phyloP scores from a whole-genome alignment of 371 early-diverging fungal species.

The Zopfochytrium polystomum region DNA sequence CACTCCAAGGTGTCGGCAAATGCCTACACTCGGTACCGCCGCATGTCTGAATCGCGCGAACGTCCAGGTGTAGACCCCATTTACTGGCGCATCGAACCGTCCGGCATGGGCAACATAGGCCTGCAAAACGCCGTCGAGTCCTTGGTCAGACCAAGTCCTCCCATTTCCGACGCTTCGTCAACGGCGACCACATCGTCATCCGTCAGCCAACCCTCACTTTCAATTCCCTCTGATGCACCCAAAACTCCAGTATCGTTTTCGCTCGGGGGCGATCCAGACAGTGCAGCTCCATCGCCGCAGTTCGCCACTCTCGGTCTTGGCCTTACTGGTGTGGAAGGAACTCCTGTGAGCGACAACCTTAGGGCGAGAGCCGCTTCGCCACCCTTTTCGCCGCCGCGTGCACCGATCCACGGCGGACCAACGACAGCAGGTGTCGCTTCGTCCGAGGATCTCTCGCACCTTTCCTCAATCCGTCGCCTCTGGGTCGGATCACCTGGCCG shows the following conservation, averaged over 20 bases:
- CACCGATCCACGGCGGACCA: too few relatives aligned
- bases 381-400: too few relatives aligned
- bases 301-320: too few relatives aligned
- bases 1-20: neutral
- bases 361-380: too few relatives aligned
- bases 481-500: slow-evolving; percentile 77
- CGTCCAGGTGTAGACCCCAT: slow-evolving; percentile 26
- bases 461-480: too few relatives aligned
- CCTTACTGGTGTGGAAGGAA: too few relatives aligned
- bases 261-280: too few relatives aligned
- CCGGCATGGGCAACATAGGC: slow-evolving; percentile 80
- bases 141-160: slow-evolving; percentile 28
- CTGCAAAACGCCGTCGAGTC: slow-evolving; percentile 82
- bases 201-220: neutral
- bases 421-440: too few relatives aligned
- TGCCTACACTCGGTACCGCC: slow-evolving; percentile 28
- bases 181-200: neutral
- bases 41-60: slow-evolving; percentile 25
- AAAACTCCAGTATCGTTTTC: too few relatives aligned
- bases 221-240: neutral
- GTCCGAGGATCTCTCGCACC: too few relatives aligned
- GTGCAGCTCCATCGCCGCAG: too few relatives aligned
- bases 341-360: too few relatives aligned
- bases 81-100: slow-evolving; percentile 54
- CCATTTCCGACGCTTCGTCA: neutral